Base-by-base conservation (phyloP, 768 basidiomycete genomes). In the Naganishia antarctica region DNA sequence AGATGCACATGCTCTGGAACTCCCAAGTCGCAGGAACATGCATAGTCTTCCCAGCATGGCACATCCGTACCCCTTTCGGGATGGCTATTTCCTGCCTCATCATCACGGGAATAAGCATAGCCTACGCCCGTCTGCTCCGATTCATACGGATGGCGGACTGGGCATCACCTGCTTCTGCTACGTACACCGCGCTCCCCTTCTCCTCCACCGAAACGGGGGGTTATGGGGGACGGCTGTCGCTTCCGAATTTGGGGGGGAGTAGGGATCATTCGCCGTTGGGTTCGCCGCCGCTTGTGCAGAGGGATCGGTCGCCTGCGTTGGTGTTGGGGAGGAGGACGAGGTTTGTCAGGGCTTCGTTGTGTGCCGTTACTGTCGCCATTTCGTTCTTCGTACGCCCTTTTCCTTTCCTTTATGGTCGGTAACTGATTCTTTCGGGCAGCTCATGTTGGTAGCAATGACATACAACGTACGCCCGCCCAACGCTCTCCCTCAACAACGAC, bases 371-470 rank as follows among this genome's bases (percentile, higher is more conserved):
- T 2, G 84, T 91, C 23, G 86, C 87, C 76, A 66, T 77, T 2
- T 73, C 72, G 7, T 77, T 75, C 68, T 77, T 73, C 70, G 76
- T 75, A 64, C 63, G 76, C 63, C 25, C 46, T 8, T 28, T 64
- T 29, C 29, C 21, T 53, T 31, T 45, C n/a, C 15, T 23, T 5
- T 40, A 2, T 28, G 12, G 32, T 48, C 43, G 21, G 43, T 25
- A 28, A 8, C 40, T 32, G n/a, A n/a, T n/a, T n/a, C 28, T n/a
- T 23, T 23, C 2, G 4, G 28, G 13, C 28, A 68, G 62, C 69
- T 77, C 47, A 96, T 96, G 91, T 80, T 96, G 64, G 86, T 94
- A 43, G 92, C 91, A 78, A 94, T 96, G 91, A 94, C 91, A 4
- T 96, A 93, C 79, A 96, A 96, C 69, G 90, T 91, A 64, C 72